A percentile compares a stretch with the other conserved stretches of the same genome.
Conservation (phyloP, 805 yeast genomes). For the Sugiyamaella americana region DNA sequence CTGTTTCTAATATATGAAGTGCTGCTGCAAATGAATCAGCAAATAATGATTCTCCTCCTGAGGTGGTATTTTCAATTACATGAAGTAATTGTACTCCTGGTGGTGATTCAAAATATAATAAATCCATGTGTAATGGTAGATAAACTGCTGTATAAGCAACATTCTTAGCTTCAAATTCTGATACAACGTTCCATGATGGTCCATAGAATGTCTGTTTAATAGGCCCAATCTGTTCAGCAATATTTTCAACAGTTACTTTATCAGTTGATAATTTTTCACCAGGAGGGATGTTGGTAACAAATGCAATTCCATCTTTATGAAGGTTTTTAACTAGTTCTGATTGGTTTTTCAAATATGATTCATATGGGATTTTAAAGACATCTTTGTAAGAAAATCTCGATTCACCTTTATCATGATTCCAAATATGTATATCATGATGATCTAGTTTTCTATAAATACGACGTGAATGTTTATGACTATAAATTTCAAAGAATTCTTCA, state of each 20-base stretch:
- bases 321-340: constrained; percentile 39
- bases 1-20: constrained; percentile 44
- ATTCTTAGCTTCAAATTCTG: constrained; percentile 49
- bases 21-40: constrained; percentile 69
- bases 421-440: constrained; percentile 24
- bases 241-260: constrained; percentile 34
- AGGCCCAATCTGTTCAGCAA: constrained; percentile 57
- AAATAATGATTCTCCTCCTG: constrained; percentile 65
- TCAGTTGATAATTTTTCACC: constrained; percentile 28
- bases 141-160: constrained; percentile 62
- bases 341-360: constrained; percentile 37
- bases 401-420: neutral
- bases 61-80: constrained; percentile 38
- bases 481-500: constrained; percentile 41
- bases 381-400: constrained; percentile 9
- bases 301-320: constrained; percentile 51
- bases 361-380: constrained; percentile 33
- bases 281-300: constrained; percentile 49
- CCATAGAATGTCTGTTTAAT: constrained; percentile 70
- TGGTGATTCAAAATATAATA: constrained; percentile 70
- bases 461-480: constrained; percentile 35
- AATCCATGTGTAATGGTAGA: constrained; percentile 72
- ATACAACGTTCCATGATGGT: constrained; percentile 58
- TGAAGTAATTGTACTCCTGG: constrained; percentile 74
- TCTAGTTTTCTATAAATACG: constrained; percentile 31